Conservation (phyloP, 306 rosid genomes). For the Comarum palustre region DNA sequence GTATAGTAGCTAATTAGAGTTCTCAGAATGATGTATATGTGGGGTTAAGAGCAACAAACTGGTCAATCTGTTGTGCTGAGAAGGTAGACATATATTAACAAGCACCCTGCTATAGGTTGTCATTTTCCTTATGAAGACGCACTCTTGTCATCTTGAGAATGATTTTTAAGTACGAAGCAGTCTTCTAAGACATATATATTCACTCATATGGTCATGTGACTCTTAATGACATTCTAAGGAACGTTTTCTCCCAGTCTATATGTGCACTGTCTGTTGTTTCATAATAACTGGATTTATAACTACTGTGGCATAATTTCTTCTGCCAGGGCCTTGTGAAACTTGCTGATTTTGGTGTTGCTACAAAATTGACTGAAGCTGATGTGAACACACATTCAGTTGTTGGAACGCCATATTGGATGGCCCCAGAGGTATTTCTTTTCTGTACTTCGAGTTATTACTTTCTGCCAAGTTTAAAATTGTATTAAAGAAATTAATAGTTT, state of each 20-base stretch:
- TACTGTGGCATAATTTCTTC: conserved; percentile 9
- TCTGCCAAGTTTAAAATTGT: background rate
- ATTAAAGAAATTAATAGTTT: background rate
- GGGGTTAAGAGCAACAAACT: background rate
- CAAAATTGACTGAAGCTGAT: conserved; percentile 95
- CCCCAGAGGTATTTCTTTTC: conserved; percentile 75
- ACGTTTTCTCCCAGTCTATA: background rate
- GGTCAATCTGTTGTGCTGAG: background rate
- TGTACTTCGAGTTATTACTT: background rate
- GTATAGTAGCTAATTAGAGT: background rate
- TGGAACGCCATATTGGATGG: conserved; percentile 99
- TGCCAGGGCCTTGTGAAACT: conserved; percentile 97
- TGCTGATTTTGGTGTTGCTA: conserved; percentile 99
- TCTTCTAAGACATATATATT: background rate
- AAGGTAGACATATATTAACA: too few relatives aligned
- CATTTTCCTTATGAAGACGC: background rate
- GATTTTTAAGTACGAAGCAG: background rate
- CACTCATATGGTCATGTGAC: background rate
- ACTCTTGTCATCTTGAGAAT: background rate
- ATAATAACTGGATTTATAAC: background rate
- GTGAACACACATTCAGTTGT: conserved; percentile 99
- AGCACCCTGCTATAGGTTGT: background rate
- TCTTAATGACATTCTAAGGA: background rate
- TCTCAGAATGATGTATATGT: background rate
- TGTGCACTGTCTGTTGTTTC: background rate